phyloP scores from a whole-genome alignment of 106 monocot genomes.

The Dioscorea zingiberensis region DNA sequence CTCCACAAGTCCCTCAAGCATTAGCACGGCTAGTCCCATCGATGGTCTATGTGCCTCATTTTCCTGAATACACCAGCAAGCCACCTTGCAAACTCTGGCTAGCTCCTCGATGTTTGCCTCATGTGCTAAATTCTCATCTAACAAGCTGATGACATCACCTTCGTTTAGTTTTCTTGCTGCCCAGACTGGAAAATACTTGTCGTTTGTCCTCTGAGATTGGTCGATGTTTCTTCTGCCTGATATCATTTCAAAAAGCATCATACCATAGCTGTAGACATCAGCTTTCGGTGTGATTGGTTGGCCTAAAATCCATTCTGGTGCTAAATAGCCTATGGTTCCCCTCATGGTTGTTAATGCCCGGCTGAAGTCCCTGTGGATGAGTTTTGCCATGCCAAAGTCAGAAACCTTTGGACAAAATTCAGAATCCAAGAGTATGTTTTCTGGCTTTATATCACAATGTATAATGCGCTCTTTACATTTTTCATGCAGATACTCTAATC shows the following conservation, averaged over 20 bases:
- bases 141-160: constrained; percentile 11
- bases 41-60: constrained; percentile 25
- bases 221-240: constrained; percentile 37
- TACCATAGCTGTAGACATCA: constrained; percentile 59
- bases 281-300: constrained; percentile 40
- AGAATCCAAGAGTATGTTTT: constrained; percentile 48
- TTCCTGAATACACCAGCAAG: constrained; percentile 48
- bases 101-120: constrained; percentile 19
- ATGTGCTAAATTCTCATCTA: constrained; percentile 19
- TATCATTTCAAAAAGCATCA: constrained; percentile 57
- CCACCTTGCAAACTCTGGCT: constrained; percentile 24
- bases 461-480: constrained; percentile 36
- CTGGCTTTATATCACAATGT: constrained; percentile 41
- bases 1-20: constrained; percentile 22
- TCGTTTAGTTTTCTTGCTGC: constrained; percentile 21
- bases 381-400: constrained; percentile 67
- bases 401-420: constrained; percentile 37
- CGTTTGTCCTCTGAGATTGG: not conserved
- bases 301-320: constrained; percentile 65
- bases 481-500: constrained; percentile 34
- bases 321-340: constrained; percentile 55
- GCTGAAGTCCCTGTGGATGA: constrained; percentile 50
- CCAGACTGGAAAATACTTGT: constrained; percentile 29
- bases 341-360: constrained; percentile 52
- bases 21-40: constrained; percentile 19